Conservation (phyloP, 768 basidiomycete species). For the Kondoa subrosea region DNA sequence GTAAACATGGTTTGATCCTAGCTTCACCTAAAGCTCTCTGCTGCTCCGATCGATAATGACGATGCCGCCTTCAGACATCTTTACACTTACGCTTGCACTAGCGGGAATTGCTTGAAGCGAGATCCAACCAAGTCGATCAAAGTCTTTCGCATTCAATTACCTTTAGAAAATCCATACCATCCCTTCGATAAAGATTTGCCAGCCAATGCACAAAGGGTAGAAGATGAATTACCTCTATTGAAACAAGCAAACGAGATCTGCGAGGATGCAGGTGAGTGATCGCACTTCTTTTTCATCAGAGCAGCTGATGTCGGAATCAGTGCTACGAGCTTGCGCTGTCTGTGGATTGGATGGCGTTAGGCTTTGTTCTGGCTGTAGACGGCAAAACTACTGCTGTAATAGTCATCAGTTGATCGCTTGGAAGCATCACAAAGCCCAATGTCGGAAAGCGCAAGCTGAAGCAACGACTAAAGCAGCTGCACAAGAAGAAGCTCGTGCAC, state of each 20-base stretch:
- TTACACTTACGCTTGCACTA: neutral
- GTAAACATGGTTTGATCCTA: neutral
- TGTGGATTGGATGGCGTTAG: neutral
- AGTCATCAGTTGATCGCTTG: neutral
- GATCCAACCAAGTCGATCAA: neutral
- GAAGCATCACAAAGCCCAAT: neutral
- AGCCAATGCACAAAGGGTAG: slow-evolving; percentile 12
- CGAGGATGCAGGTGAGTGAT: neutral
- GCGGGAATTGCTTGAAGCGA: neutral
- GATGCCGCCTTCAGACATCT: neutral
- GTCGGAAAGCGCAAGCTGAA: neutral
- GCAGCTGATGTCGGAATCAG: neutral
- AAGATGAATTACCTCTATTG: slow-evolving; percentile 8
- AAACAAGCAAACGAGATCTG: neutral
- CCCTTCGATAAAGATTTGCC: slow-evolving; percentile 2
- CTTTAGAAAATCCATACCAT: slow-evolving; percentile 11
- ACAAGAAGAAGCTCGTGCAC: neutral
- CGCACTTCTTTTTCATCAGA: neutral
- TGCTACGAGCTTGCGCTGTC: slow-evolving; percentile 7
- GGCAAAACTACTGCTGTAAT: neutral
- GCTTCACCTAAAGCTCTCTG: too few relatives aligned
- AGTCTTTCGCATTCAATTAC: slow-evolving; percentile 14
- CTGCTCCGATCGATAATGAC: neutral
- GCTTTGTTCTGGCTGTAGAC: neutral
- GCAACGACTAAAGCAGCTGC: neutral